Percentiles rank a stretch among this genome's conserved stretches.
phyloP scores from a whole-genome alignment of 2,329 filamentous ascomycete species.

The Ceratocystis alfenasii region DNA sequence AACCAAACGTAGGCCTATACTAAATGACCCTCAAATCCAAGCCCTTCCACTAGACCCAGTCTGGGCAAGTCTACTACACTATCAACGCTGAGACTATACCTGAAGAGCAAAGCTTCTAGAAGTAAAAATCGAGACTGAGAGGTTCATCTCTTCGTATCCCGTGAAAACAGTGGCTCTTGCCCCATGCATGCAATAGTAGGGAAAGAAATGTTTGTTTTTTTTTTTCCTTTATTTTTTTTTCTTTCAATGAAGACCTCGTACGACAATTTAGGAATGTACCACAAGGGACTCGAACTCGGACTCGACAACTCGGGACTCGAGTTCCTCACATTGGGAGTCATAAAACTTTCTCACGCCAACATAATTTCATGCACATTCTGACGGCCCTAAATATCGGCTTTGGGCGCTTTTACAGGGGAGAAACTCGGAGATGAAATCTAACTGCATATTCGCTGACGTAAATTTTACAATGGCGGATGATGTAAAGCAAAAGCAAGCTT shows the following conservation, averaged over 20 bases:
- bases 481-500: slow-evolving; percentile 2
- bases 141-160: neutral
- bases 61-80: slow-evolving; percentile 8
- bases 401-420: slow-evolving; percentile 4
- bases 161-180: neutral
- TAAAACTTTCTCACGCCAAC: neutral
- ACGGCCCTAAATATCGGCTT: neutral
- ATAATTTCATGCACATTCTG: neutral
- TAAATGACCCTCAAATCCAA: neutral
- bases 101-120: slow-evolving; percentile 3
- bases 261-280: slow-evolving; percentile 12
- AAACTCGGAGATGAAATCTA: slow-evolving; percentile 1
- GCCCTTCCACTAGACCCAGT: slow-evolving; percentile 15
- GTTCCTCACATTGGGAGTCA: neutral
- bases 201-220: too few relatives aligned
- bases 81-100: slow-evolving; percentile 5
- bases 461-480: slow-evolving; percentile 8
- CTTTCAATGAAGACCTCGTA: too few relatives aligned
- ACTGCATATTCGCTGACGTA: slow-evolving; percentile 8
- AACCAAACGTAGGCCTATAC: slow-evolving; percentile 11
- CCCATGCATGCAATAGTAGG: too few relatives aligned
- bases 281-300: neutral
- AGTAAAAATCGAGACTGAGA: neutral
- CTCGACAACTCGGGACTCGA: neutral
- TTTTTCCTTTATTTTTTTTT: too few relatives aligned